These are phyloP conservation scores for Oemleria cerasiformis DNA, from an alignment of 306 rosid species.

Conservation along the genomic window DNA sequence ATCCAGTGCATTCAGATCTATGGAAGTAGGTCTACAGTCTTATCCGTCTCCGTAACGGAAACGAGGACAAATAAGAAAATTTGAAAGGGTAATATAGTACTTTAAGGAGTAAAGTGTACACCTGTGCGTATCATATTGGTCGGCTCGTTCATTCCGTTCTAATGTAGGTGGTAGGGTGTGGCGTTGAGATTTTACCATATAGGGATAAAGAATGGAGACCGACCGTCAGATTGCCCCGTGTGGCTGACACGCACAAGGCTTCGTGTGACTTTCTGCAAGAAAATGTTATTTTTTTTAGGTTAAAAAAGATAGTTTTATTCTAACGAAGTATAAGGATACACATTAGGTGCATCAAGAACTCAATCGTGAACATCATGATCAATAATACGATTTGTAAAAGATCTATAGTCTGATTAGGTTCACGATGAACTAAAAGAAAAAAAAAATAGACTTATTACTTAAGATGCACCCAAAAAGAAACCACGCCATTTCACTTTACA, in stretches of 20 bases:
- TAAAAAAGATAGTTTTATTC: too few species aligned
- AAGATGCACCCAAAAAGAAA: too few species aligned
- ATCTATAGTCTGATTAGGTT: too few species aligned
- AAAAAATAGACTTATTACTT: too few species aligned
- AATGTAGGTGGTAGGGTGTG: neutral
- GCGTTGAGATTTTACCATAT: conserved; percentile 2
- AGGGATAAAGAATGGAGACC: conserved; percentile 28
- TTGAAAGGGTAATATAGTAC: neutral
- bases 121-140: neutral
- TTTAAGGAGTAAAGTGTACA: neutral
- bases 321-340: too few species aligned
- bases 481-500: too few species aligned
- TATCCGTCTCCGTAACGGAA: neutral
- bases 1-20: neutral
- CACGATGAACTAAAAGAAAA: too few species aligned
- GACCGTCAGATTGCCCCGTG: conserved; percentile 43
- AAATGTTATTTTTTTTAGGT: too few species aligned
- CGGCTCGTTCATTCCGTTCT: neutral
- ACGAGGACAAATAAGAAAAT: neutral
- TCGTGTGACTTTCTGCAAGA: conserved; percentile 19
- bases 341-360: too few species aligned
- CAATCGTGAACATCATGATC: too few species aligned
- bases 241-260: conserved; percentile 27
- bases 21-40: neutral
- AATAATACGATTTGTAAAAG: too few species aligned